A percentile compares a stretch with the other conserved stretches of the same genome.
phyloP scores from a whole-genome alignment of 2,329 filamentous ascomycete species.

The Colletotrichum caudatum region DNA sequence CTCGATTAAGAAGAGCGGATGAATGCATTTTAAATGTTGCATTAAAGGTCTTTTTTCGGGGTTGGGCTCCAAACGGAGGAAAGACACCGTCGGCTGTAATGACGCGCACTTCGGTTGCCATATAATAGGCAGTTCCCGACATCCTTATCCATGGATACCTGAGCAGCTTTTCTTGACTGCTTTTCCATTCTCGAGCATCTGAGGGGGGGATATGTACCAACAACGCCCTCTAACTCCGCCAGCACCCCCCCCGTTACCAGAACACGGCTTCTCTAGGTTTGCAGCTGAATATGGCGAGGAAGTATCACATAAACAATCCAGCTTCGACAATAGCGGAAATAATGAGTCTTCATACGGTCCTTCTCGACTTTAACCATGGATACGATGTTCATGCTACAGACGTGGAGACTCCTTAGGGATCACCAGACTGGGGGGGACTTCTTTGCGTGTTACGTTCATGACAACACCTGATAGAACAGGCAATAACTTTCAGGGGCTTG shows the following conservation, averaged over 20 bases:
- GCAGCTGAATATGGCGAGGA: too few relatives aligned
- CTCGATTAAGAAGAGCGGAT: background rate
- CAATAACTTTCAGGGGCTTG: background rate
- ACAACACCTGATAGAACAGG: background rate
- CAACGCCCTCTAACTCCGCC: background rate
- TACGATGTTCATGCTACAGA: too few relatives aligned
- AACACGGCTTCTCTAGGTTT: background rate
- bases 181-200: background rate
- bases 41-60: background rate
- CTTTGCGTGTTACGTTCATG: background rate
- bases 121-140: background rate
- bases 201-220: background rate
- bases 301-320: too few relatives aligned
- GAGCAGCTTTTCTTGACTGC: constrained; percentile 3
- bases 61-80: background rate
- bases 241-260: background rate
- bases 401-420: background rate
- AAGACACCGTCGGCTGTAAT: background rate
- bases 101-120: background rate
- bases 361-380: too few relatives aligned
- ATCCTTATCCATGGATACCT: background rate
- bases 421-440: background rate
- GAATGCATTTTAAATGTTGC: background rate
- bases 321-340: too few relatives aligned
- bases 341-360: too few relatives aligned